These are phyloP conservation scores for Blastobotrys serpentis DNA, from an alignment of 1,139 yeast species.

Conservation along the genomic window DNA sequence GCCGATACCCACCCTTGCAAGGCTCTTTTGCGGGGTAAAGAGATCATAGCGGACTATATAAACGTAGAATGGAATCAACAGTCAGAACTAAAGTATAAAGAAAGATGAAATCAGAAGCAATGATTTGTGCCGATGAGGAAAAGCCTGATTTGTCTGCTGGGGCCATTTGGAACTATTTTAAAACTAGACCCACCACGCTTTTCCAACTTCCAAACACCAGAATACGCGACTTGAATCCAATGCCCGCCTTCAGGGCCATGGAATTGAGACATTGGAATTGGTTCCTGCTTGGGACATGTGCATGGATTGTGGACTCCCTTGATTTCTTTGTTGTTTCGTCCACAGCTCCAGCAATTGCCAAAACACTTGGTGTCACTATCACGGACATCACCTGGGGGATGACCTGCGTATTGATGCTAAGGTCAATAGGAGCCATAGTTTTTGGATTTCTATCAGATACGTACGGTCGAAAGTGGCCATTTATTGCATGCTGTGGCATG, in stretches of 20 bases:
- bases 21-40: neutral
- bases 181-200: constrained; percentile 34
- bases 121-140: constrained; percentile 20
- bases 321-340: constrained; percentile 54
- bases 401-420: constrained; percentile 72
- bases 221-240: constrained; percentile 32
- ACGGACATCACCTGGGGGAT: constrained; percentile 65
- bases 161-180: constrained; percentile 28
- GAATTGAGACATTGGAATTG: constrained; percentile 42
- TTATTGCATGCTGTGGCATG: constrained; percentile 49
- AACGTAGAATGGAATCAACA: no score
- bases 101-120: no score
- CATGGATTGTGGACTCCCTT: constrained; percentile 54
- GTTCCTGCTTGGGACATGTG: constrained; percentile 44
- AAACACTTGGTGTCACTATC: constrained; percentile 41
- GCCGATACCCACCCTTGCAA: neutral
- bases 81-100: no score
- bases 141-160: constrained; percentile 32
- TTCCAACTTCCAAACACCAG: constrained; percentile 29
- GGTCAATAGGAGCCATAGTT: constrained; percentile 69
- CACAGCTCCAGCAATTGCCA: constrained; percentile 47
- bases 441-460: constrained; percentile 65
- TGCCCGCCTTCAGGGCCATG: constrained; percentile 40
- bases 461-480: constrained; percentile 71
- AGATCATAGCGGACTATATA: no score